Percentiles rank a stretch among this genome's conserved stretches.
Evolutionary conservation across 2,329 filamentous ascomycete species (phyloP).

Genomic region (Calonectria multiphialidica): DNA sequence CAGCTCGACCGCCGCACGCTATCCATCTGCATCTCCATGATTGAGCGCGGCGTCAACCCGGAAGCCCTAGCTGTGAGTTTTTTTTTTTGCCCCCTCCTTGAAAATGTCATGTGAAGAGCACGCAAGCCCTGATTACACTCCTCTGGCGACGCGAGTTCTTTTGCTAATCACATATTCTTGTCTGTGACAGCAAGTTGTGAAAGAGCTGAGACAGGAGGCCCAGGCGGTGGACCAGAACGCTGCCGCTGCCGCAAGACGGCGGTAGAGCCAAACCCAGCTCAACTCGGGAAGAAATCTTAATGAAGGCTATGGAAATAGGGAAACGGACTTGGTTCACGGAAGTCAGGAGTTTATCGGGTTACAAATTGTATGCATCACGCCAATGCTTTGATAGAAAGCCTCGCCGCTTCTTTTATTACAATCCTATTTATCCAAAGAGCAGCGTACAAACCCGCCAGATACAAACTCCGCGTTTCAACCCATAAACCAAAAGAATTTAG

Average conservation of each 20-base stretch:
- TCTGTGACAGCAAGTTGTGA: slow-evolving; percentile 66
- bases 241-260: slow-evolving; percentile 45
- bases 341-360: slow-evolving; percentile 17
- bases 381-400: not conserved
- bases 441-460: not conserved
- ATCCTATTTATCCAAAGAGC: slow-evolving; percentile 6
- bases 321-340: not conserved
- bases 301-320: not conserved
- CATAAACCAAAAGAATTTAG: not conserved
- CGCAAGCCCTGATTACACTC: not conserved
- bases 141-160: not conserved
- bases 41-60: slow-evolving; percentile 97
- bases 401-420: slow-evolving; percentile 7
- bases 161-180: not conserved
- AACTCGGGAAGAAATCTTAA: not conserved
- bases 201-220: slow-evolving; percentile 69
- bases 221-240: slow-evolving; percentile 61
- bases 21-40: slow-evolving; percentile 95
- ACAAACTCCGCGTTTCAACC: slow-evolving; percentile 2
- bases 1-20: slow-evolving; percentile 90
- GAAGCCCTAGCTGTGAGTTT: slow-evolving; percentile 88
- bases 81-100: too few relatives aligned
- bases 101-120: rapidly evolving
- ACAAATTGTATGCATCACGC: not conserved
- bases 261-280: slow-evolving; percentile 29